These are phyloP conservation scores for Marsdenia floribunda DNA, from an alignment of 257 asterid species.

Conservation along the genomic window DNA sequence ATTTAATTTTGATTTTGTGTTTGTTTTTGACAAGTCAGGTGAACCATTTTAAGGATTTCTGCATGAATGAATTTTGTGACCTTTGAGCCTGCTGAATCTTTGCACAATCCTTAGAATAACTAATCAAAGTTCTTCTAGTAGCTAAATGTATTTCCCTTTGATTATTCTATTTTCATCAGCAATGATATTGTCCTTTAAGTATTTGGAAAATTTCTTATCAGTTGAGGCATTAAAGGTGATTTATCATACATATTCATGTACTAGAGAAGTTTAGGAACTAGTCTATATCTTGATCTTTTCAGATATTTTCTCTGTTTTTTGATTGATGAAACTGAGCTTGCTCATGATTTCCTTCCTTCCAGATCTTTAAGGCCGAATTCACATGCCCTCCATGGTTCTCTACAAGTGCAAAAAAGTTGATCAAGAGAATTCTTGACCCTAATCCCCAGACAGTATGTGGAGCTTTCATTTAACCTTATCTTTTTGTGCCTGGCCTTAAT, in stretches of 20 bases:
- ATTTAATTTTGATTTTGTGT: not conserved
- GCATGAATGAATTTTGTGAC: not conserved
- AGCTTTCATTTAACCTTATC: not conserved
- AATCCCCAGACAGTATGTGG: slow-evolving; percentile 71
- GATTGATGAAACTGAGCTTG: not conserved
- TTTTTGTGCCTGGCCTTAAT: not conserved
- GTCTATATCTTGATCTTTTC: not conserved
- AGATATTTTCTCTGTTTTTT: not conserved
- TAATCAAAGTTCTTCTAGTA: not conserved
- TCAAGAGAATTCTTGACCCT: slow-evolving; percentile 88
- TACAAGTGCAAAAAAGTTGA: slow-evolving; percentile 70
- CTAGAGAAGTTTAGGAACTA: not conserved
- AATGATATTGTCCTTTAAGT: not conserved
- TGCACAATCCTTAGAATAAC: too few species aligned
- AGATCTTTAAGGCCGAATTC: slow-evolving; percentile 90
- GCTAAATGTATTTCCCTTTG: not conserved
- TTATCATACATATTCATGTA: not conserved
- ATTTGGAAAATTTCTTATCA: not conserved
- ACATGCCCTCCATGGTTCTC: slow-evolving; percentile 92
- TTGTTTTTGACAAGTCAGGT: not conserved
- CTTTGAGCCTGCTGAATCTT: not conserved
- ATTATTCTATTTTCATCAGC: not conserved
- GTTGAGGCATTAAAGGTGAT: not conserved
- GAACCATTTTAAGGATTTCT: not conserved
- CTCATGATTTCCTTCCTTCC: slow-evolving; percentile 29